Evolutionary conservation across 1,284 basidiomycete species (phyloP).

Genomic region (Schizophyllum amplum): DNA sequence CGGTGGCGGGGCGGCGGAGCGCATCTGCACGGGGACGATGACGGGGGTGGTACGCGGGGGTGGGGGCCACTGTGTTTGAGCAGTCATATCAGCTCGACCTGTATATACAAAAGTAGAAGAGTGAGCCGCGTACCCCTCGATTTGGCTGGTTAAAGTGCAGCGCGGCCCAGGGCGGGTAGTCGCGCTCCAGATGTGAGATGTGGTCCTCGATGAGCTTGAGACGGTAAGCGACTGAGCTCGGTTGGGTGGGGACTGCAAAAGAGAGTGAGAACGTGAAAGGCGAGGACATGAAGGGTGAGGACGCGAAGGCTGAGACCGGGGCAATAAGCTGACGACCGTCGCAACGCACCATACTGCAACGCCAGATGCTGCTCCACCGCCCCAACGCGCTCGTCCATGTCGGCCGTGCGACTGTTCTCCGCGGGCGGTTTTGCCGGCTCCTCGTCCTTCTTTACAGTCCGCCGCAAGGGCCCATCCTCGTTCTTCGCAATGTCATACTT

Average conservation of each 20-base stretch:
- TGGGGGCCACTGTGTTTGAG: constrained; percentile 58
- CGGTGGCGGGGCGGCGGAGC: constrained; percentile 22
- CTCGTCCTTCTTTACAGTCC: constrained; percentile 33
- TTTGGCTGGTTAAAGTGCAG: constrained; percentile 75
- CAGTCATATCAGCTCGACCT: constrained; percentile 3
- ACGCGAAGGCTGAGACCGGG: too few relatives aligned
- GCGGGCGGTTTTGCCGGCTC: constrained; percentile 18
- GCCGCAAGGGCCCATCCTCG: constrained; percentile 62
- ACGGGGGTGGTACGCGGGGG: constrained; percentile 64
- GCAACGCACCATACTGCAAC: constrained; percentile 71
- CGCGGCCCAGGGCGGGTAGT: constrained; percentile 78
- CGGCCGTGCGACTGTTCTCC: constrained; percentile 38
- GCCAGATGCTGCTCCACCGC: constrained; percentile 65
- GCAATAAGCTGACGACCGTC: too few relatives aligned
- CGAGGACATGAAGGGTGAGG: constrained; percentile 1
- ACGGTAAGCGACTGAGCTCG: constrained; percentile 52
- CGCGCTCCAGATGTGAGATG: constrained; percentile 62
- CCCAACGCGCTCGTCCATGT: constrained; percentile 48
- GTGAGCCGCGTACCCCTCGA: constrained; percentile 51
- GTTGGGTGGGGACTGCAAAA: constrained; percentile 57
- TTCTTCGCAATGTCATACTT: constrained; percentile 78
- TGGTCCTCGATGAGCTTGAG: constrained; percentile 69
- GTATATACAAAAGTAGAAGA: not conserved
- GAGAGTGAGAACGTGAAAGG: not conserved
- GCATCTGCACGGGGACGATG: constrained; percentile 60